Base-by-base conservation (phyloP, 139 green algal species). In the Trebouxia sp. region DNA sequence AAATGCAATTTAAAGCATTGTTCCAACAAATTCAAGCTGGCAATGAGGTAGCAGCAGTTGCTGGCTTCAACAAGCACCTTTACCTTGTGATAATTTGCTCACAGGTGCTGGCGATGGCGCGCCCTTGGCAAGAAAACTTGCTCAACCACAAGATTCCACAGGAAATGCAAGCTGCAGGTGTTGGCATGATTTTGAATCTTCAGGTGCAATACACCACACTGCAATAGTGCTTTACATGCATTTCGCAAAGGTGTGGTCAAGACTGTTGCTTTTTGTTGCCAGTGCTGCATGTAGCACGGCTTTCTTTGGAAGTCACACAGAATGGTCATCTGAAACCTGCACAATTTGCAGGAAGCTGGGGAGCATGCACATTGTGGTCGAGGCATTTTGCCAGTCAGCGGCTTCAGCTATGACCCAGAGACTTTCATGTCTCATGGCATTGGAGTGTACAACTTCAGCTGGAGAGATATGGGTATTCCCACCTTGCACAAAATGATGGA, bases 171-270 rank as follows among this genome's bases (percentile, higher is more conserved):
- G 24, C 85, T 45, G 53, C 62, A 6, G 82, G 85, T 65, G 91
- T 94, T 38, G 88, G 84, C 8, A 88, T 92, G 81, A 85, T 95
- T 15, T 65, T 95, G 45, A 95, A 95, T 83, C 82, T 94, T 70
- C 89, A 94, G 74, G 69, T 77, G 26, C 37, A 14, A 45, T 35
- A 12, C 32, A 12, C 48, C n/a, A 30, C n/a, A n/a, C n/a, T n/a
- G n/a, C n/a, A n/a, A n/a, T n/a, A n/a, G n/a, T n/a, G n/a, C n/a
- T n/a, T n/a, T n/a, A n/a, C n/a, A n/a, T n/a, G n/a, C n/a, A n/a
- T n/a, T n/a, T n/a, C n/a, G n/a, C n/a, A n/a, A n/a, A n/a, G n/a
- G n/a, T n/a, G n/a, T n/a, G n/a, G n/a, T n/a, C n/a, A n/a, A n/a
- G n/a, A n/a, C n/a, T n/a, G n/a, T n/a, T n/a, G n/a, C n/a, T n/a